Evolutionary conservation across 768 basidiomycete species (phyloP).

Genomic region (Termitomyces sp.): DNA sequence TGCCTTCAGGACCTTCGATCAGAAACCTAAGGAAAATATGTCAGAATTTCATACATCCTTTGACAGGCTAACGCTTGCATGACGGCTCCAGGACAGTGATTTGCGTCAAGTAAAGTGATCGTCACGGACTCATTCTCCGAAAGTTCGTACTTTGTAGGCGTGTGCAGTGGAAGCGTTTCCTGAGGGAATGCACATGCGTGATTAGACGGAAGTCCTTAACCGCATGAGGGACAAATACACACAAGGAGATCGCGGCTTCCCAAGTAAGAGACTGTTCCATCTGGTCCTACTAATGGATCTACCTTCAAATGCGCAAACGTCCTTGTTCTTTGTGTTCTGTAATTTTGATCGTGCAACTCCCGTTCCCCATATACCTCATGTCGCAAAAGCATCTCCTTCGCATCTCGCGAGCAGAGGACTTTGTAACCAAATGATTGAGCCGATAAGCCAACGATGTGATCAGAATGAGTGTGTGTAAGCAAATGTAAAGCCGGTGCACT

Average conservation of each 20-base stretch:
- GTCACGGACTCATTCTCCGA: constrained; percentile 55
- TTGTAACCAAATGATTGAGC: constrained; percentile 69
- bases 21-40: constrained; percentile 59
- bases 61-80: constrained; percentile 53
- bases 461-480: constrained; percentile 88
- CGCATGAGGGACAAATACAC: constrained; percentile 16
- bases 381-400: constrained; percentile 81
- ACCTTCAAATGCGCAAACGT: constrained; percentile 71
- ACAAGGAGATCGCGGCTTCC: constrained; percentile 72
- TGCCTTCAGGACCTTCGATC: constrained; percentile 63
- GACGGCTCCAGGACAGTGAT: constrained; percentile 92
- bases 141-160: constrained; percentile 60
- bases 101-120: constrained; percentile 84
- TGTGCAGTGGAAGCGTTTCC: constrained; percentile 58
- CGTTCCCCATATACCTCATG: constrained; percentile 72
- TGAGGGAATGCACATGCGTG: constrained; percentile 20
- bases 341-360: constrained; percentile 47
- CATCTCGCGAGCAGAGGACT: constrained; percentile 77
- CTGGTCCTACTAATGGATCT: constrained; percentile 39
- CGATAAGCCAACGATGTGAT: constrained; percentile 77
- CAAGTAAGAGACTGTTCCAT: constrained; percentile 44
- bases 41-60: neutral
- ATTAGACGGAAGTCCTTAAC: neutral
- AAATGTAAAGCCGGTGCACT: constrained; percentile 57
- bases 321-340: constrained; percentile 46